A percentile compares a stretch with the other conserved stretches of the same genome.
Conservation (phyloP, 2,329 filamentous ascomycete species). For the Scedosporium apiospermum region DNA sequence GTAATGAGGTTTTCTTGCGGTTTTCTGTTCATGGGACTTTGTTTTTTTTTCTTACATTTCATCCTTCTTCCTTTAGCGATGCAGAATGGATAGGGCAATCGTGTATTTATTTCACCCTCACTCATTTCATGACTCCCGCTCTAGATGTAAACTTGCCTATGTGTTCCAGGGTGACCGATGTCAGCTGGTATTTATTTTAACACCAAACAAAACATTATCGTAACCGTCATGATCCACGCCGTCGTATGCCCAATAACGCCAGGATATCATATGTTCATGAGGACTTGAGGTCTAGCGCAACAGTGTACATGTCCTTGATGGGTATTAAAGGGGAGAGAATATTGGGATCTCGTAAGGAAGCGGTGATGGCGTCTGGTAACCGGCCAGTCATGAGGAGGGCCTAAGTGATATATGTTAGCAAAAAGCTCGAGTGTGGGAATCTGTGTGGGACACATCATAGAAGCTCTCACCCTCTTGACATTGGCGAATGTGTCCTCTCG, state of each 20-base stretch:
- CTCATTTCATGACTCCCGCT: background rate
- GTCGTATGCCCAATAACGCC: background rate
- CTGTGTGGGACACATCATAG: background rate
- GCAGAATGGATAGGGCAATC: conserved; percentile 1
- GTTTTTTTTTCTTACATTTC: background rate
- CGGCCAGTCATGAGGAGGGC: conserved; percentile 38
- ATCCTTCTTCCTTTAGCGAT: background rate
- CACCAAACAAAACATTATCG: background rate
- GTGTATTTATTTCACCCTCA: background rate
- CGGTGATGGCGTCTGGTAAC: conserved; percentile 62
- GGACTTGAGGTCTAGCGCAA: conserved; percentile 25
- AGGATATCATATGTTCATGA: background rate
- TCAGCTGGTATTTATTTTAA: background rate
- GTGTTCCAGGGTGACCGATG: no score
- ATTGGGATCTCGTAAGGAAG: conserved; percentile 72
- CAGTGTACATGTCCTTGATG: conserved; percentile 58
- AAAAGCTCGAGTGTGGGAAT: background rate
- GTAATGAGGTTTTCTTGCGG: background rate
- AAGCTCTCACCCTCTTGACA: conserved; percentile 54
- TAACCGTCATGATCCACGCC: background rate
- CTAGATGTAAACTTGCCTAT: no score
- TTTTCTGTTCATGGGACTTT: background rate
- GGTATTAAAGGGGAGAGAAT: conserved; percentile 60
- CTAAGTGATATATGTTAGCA: conserved; percentile 25
- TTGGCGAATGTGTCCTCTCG: conserved; percentile 73